Evolutionary conservation across 257 asterid species (phyloP).

Genomic region (Solanum verrucosum): DNA sequence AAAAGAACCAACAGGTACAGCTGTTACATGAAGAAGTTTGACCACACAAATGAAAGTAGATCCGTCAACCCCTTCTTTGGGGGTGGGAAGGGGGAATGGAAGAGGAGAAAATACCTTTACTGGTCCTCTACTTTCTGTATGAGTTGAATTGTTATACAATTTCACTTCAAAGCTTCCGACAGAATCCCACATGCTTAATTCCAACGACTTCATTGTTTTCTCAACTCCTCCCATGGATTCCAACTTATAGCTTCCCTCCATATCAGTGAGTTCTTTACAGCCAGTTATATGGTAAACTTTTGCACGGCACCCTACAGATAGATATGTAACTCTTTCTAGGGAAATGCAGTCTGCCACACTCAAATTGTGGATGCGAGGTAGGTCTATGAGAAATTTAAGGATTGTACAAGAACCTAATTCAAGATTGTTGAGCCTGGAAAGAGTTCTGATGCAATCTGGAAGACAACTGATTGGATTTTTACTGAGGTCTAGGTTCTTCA

Average conservation of each 20-base stretch:
- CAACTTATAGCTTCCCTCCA: not conserved
- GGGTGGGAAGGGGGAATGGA: not conserved
- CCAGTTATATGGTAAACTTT: rapidly evolving
- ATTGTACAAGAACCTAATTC: not conserved
- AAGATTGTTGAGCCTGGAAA: not conserved
- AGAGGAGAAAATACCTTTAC: not conserved
- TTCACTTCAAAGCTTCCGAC: not conserved
- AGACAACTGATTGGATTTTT: not conserved
- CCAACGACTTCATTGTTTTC: not conserved
- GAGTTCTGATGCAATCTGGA: not conserved
- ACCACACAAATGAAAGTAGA: too few species aligned
- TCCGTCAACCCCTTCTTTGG: too few species aligned
- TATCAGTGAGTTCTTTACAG: not conserved
- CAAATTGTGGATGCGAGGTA: not conserved
- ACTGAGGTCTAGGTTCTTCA: not conserved
- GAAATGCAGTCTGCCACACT: not conserved
- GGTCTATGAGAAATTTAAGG: not conserved
- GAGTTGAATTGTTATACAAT: not conserved
- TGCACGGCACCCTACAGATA: not conserved
- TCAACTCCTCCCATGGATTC: not conserved
- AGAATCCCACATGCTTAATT: not conserved
- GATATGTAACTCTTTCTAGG: not conserved
- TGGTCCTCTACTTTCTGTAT: not conserved
- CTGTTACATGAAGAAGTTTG: too few species aligned
- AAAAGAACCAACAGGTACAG: too few species aligned